Base-by-base conservation (phyloP, 306 rosid genomes). In the Mimosa pudica region DNA sequence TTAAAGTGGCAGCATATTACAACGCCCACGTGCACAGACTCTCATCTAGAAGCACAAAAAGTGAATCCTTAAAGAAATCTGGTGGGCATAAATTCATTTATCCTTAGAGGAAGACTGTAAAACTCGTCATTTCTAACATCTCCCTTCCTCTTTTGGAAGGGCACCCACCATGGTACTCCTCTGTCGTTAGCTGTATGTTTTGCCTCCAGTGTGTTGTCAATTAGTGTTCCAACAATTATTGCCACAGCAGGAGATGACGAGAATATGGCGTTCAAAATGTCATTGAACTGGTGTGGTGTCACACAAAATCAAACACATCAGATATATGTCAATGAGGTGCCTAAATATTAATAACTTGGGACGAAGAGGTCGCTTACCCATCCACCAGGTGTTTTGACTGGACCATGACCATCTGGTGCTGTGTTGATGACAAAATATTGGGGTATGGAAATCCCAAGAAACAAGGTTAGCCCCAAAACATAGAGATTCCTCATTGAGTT, bases 401-500 rank as follows among this genome's bases (percentile, higher is more conserved):
- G 99, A 57, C 99, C 99, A 58, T 86, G 88, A 46, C 99, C 99
- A 64, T 87, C 89, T 10, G 79, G 80, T 33, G 89, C 16, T 2
- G 97, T 89, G 87, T 83, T 87, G 47, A 47, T 82, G 73, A 88
- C 74, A 16, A 96, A 96, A 73, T 96, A 96, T 85, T 96, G 99
- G 67, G 98, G 87, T 79, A 96, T 90, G 54, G 99, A 96, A 32
- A 96, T 90, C 45, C 92, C 93, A 18, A 96, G 97, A 82, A 93
- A 93, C 87, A 96, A 69, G 69, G 97, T 45, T 81, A 96, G 84
- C 62, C 99, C 99, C 60, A 93, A 78, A 65, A 93, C 77, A 66
- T 96, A 96, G 20, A 91, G 82, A 77, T 96, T 96, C 85, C 99
- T 90, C 86, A 96, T 87, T 71, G 92, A 90, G 83, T 95, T 95